phyloP scores from a whole-genome alignment of 768 basidiomycete genomes.

The Sporobolomyces pararoseus region DNA sequence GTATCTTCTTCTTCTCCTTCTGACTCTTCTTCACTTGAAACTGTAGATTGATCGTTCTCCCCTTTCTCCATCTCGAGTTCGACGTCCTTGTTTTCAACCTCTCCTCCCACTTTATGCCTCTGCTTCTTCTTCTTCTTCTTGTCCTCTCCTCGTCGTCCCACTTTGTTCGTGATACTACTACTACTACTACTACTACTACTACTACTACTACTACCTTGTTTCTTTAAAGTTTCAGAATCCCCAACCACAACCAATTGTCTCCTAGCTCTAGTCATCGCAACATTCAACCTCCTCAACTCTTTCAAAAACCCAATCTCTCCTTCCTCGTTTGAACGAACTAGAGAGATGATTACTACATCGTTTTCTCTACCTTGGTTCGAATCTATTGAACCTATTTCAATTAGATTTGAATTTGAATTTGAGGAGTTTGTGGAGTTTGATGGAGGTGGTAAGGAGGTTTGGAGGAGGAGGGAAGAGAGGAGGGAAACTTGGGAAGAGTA shows the following conservation, averaged over 20 bases:
- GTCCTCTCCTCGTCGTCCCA: no score
- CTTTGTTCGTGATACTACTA: no score
- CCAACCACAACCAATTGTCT: slow-evolving; percentile 61
- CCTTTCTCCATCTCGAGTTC: not conserved
- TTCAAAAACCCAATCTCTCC: slow-evolving; percentile 90
- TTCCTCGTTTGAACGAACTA: slow-evolving; percentile 87
- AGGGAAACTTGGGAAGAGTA: slow-evolving; percentile 93
- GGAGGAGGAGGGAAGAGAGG: slow-evolving; percentile 69
- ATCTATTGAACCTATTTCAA: slow-evolving; percentile 94
- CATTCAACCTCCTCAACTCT: slow-evolving; percentile 83
- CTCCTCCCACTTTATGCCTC: no score
- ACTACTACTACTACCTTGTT: slow-evolving; percentile 59
- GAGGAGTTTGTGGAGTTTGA: no score
- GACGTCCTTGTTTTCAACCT: not conserved
- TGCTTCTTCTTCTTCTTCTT: slow-evolving; percentile 1
- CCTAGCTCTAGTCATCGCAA: slow-evolving; percentile 49
- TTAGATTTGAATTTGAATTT: no score
- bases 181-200: no score
- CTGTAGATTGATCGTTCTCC: not conserved
- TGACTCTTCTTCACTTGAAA: not conserved
- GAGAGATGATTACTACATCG: slow-evolving; percentile 79
- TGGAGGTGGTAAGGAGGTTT: slow-evolving; percentile 55
- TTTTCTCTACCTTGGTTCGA: slow-evolving; percentile 97
- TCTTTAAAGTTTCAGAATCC: slow-evolving; percentile 82
- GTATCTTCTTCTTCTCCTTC: not conserved